Conservation (phyloP, 139 green algal species). For the Picochlorum costavermella region DNA sequence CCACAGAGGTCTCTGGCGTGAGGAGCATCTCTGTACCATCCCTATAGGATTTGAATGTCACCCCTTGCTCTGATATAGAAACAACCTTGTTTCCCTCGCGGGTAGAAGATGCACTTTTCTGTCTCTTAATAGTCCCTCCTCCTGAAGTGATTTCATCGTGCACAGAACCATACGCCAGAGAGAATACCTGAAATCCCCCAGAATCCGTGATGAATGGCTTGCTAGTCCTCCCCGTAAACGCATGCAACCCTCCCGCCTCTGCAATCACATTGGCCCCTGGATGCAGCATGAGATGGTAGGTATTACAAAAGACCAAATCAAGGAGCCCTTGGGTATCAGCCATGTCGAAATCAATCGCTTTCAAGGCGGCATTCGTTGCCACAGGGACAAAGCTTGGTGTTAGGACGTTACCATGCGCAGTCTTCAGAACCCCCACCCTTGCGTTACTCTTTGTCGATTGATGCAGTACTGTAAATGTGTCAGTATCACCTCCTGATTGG, state of each 20-base stretch:
- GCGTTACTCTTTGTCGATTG: conserved; percentile 19
- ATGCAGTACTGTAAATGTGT: conserved; percentile 9
- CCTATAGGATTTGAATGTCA: conserved; percentile 29
- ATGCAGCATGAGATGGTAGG: conserved; percentile 45
- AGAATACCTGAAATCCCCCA: conserved; percentile 49
- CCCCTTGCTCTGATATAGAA: conserved; percentile 27
- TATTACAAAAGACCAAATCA: conserved; percentile 38
- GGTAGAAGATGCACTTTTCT: conserved; percentile 2
- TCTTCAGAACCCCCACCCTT: conserved; percentile 24
- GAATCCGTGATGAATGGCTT: conserved; percentile 45
- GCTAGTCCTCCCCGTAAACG: conserved; percentile 33
- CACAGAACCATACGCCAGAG: conserved; percentile 33
- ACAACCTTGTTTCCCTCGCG: conserved; percentile 20
- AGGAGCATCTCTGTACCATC: conserved; percentile 37
- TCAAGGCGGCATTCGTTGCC: conserved; percentile 43
- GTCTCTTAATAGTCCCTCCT: conserved; percentile 10
- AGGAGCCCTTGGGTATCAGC: conserved; percentile 17
- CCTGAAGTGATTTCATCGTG: conserved; percentile 31
- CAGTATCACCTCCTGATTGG: not conserved
- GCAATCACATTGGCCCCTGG: conserved; percentile 34
- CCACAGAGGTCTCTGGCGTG: conserved; percentile 36
- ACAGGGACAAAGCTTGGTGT: conserved; percentile 45
- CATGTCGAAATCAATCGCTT: conserved; percentile 24
- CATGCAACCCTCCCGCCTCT: conserved; percentile 34
- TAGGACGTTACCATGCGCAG: conserved; percentile 25